Evolutionary conservation across 495 filamentous ascomycete genomes (phyloP).

Genomic region (Podospora comata): DNA sequence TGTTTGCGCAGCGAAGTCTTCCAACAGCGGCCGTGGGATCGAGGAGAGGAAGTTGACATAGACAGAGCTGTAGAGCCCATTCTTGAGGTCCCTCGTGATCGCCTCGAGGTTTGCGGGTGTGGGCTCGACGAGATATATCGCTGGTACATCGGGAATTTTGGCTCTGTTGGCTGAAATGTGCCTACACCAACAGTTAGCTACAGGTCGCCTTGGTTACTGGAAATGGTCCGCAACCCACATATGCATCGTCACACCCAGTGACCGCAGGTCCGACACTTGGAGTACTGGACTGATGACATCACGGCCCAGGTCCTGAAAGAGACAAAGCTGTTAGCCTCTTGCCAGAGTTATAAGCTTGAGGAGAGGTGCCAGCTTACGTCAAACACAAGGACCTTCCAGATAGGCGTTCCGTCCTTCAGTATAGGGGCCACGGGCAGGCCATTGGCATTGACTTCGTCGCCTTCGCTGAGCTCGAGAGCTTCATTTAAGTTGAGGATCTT

Average conservation of each 20-base stretch:
- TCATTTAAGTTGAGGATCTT: slow-evolving; percentile 96
- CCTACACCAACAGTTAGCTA: slow-evolving; percentile 15
- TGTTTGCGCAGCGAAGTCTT: slow-evolving; percentile 91
- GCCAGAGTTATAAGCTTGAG: neutral
- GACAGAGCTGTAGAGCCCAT: slow-evolving; percentile 84
- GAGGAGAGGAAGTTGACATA: slow-evolving; percentile 98
- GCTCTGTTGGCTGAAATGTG: slow-evolving; percentile 81
- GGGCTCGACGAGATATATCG: slow-evolving; percentile 92
- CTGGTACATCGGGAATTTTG: slow-evolving; percentile 93
- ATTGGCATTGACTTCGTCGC: slow-evolving; percentile 56
- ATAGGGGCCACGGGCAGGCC: slow-evolving; percentile 74
- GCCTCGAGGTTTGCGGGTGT: slow-evolving; percentile 71
- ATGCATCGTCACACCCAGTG: slow-evolving; percentile 96
- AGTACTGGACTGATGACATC: slow-evolving; percentile 89
- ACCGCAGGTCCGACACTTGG: slow-evolving; percentile 84
- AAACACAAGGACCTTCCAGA: slow-evolving; percentile 50
- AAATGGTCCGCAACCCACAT: slow-evolving; percentile 45
- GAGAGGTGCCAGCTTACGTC: slow-evolving; percentile 25
- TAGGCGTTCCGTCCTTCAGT: slow-evolving; percentile 80
- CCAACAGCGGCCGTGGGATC: slow-evolving; percentile 84
- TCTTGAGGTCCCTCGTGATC: slow-evolving; percentile 84
- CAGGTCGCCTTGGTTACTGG: neutral
- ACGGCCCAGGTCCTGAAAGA: slow-evolving; percentile 52
- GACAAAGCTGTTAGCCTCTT: slow-evolving; percentile 7
- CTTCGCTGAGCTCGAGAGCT: slow-evolving; percentile 51